A percentile compares a stretch with the other conserved stretches of the same genome.
These are phyloP conservation scores for Hemileccinum impolitum DNA, from an alignment of 768 basidiomycete genomes.

Conservation along the genomic window DNA sequence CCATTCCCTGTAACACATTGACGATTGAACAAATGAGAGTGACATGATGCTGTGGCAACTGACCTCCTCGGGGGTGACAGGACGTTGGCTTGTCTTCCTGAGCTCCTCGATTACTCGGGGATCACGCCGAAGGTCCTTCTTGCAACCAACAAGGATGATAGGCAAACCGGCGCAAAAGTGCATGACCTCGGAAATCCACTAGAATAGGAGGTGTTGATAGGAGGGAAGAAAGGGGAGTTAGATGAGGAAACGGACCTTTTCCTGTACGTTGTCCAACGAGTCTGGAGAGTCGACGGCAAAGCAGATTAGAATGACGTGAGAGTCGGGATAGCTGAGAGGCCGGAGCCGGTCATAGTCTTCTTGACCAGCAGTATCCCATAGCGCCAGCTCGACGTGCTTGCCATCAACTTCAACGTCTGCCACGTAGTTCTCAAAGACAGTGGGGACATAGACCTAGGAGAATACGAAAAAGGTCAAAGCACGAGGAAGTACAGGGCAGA, in stretches of 20 bases:
- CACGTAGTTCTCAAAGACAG: slow-evolving; percentile 99
- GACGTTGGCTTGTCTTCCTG: slow-evolving; percentile 89
- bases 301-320: slow-evolving; percentile 99
- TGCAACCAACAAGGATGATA: slow-evolving; percentile 97
- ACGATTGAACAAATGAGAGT: neutral
- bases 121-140: slow-evolving; percentile 97
- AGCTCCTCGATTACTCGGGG: slow-evolving; percentile 91
- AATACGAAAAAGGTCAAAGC: neutral
- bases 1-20: slow-evolving; percentile 67
- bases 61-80: slow-evolving; percentile 92
- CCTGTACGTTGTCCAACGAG: slow-evolving; percentile 98
- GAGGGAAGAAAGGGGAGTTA: slow-evolving; percentile 3
- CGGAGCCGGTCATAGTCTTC: slow-evolving; percentile 99
- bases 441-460: slow-evolving; percentile 92
- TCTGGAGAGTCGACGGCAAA: slow-evolving; percentile 98
- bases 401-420: slow-evolving; percentile 98
- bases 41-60: slow-evolving; percentile 11
- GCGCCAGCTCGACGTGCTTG: slow-evolving; percentile 95
- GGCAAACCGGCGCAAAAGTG: slow-evolving; percentile 95
- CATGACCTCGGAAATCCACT: slow-evolving; percentile 99
- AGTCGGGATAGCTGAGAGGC: slow-evolving; percentile 97
- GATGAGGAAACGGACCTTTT: slow-evolving; percentile 69
- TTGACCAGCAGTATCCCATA: slow-evolving; percentile 99
- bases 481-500: neutral
- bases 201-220: slow-evolving; percentile 11